Evolutionary conservation across 441 rosid genomes (phyloP), one percentile per base, ranked within the genome.

Genomic region (Erodium moschatum): DNA sequence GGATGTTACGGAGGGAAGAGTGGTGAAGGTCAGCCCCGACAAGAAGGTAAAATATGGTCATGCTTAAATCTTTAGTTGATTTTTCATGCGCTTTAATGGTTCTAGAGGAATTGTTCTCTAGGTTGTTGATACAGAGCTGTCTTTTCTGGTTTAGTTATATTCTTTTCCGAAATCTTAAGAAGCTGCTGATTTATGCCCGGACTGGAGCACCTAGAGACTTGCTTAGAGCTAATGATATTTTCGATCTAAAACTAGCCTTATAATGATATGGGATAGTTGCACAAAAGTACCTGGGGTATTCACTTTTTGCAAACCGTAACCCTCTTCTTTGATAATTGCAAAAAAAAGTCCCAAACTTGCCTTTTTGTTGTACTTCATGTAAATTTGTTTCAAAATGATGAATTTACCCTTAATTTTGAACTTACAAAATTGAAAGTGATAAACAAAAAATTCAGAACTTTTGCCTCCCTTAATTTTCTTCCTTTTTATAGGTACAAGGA

Each of bases 11-110:
- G 79, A 75, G 68, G 83, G 73, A 78, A 73, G 33, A 66, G 73
- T 44, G 63, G 27, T 60, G 73, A 40, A 24, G 71, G 69, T 46
- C 86, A 77, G 44, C 67, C 50, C 40, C 84, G 81, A 64, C 72
- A 81, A 70, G 76, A 88, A 75, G 89, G 97, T 90, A 82, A 72
- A 65, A 52, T 21, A 69, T 75, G 64, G 9, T 6, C 65, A 5
- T 35, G 40, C 8, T 35, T 5, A 5, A 35, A 29, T 64, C 40
- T 65, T 44, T 50, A 72, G n/a, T 24, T 66, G 27, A n/a, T 9
- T 65, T 68, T 58, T 33, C 62, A 65, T 2, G 29, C 31, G 71
- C 8, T 8, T 50, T 16, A 60, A 18, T 70, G 40, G 29, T 12
- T 24, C 10, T 48, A 24, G 13, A 6, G 24, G 27, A 20, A 5